These are phyloP conservation scores for Naematelia encephala DNA, from an alignment of 768 basidiomycete species.

Conservation along the genomic window DNA sequence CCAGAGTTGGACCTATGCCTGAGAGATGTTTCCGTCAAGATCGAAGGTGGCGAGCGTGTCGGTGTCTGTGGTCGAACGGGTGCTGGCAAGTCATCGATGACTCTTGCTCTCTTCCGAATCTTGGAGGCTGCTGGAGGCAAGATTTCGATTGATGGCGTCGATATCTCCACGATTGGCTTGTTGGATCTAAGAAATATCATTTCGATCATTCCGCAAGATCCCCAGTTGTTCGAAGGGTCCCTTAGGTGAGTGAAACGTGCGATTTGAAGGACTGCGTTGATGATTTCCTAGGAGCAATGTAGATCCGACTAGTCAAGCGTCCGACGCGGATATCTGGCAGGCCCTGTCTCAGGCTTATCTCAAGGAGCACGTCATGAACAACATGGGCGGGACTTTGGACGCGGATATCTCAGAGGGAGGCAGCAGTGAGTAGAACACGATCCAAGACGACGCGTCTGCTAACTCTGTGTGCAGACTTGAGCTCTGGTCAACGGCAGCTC, in stretches of 20 bases:
- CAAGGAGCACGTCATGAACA: conserved; percentile 49
- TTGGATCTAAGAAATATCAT: conserved; percentile 53
- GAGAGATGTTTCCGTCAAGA: conserved; percentile 44
- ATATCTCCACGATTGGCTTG: conserved; percentile 56
- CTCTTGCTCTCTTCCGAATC: conserved; percentile 50
- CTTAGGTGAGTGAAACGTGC: conserved; percentile 34
- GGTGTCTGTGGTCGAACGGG: conserved; percentile 50
- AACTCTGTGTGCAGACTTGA: conserved; percentile 68
- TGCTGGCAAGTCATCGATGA: conserved; percentile 49
- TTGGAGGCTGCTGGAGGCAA: conserved; percentile 68
- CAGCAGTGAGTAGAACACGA: conserved; percentile 53
- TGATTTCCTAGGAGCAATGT: conserved; percentile 84
- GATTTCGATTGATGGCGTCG: conserved; percentile 81
- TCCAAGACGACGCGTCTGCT: conserved; percentile 53
- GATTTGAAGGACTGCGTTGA: conserved; percentile 63
- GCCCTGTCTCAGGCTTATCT: conserved; percentile 66
- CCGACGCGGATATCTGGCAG: conserved; percentile 80
- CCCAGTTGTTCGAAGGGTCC: conserved; percentile 53
- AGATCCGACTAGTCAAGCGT: conserved; percentile 72
- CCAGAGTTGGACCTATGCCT: conserved; percentile 49
- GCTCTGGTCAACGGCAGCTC: conserved; percentile 79
- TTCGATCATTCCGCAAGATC: conserved; percentile 77
- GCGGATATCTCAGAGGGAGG: conserved; percentile 45
- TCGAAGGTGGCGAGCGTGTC: conserved; percentile 48
- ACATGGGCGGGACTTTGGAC: conserved; percentile 46